Base-by-base conservation (phyloP, 2,329 filamentous ascomycete species). In the Beauveria scarabaeidicola region DNA sequence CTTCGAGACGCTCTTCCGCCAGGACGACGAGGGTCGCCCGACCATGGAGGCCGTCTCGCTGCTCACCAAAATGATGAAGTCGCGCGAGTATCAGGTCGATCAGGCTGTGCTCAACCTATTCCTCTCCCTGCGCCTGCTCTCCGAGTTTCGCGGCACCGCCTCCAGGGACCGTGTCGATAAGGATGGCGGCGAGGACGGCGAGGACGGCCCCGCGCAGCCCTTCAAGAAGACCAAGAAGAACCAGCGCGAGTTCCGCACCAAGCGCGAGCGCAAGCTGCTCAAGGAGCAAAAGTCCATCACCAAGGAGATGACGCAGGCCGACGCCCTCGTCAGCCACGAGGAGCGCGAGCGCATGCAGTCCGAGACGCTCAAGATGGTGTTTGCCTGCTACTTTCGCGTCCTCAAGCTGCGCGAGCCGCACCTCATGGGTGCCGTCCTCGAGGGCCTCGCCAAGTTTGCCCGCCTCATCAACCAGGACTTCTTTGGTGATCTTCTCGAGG, bases 401-500 rank as follows among this genome's bases (percentile, higher is more conserved):
- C 78, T 99, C 47, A 97, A 97, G 76, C 80, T 86, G 58, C 85
- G 91, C 27, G 81, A 85, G 25, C 87, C 90, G 15, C 85, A 88
- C 65, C 83, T 99, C 19, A 97, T 97, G 90, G 94, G 94, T n/a
- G 92, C 93, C 15, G 92, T 97, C 0, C 82, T 99, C 5, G 94
- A 97, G 76, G 94, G 94, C 29, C 78, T 99, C 23, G 92, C 93
- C 54, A 91, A 91, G 70, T 99, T 96, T 70, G 87, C 92, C 3
- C 94, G 97, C 71, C 81, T 99, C 61, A 99, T 99, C 80, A 99
- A 99, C 76, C 91, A 99, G 70, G 91, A 99, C 70, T 97, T 99
- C 78, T 99, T 99, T 68, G 94, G 93, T 29, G 94, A 99, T 70
- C 81, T 99, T 32, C 83, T 99, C 11, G 94, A 97, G 74, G 93